Evolutionary conservation across 2,329 filamentous ascomycete species (phyloP), one percentile per base, ranked within the genome.

Genomic region (Trichoderma citrinoviride): DNA sequence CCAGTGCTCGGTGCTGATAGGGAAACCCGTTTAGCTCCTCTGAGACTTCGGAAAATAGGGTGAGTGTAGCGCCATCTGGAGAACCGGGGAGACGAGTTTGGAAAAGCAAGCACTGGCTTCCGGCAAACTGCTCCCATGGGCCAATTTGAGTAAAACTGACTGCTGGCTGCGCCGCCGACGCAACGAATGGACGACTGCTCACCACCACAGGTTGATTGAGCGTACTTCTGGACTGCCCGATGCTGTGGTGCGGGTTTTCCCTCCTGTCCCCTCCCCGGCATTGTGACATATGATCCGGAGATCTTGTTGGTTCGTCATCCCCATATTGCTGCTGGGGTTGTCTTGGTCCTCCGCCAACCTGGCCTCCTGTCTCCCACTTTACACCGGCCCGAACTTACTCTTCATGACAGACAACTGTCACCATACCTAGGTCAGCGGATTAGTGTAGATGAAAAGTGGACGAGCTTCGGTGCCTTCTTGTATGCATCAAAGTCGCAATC

Each of bases 251-350:
- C 58, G 44, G 44, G 40, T 12, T 55, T 17, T 46, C 47, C 53
- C 46, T 7, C 47, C 33, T 49, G 21, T 23, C 23, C 12, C 7
- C 49, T 23, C 62, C 54, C 54, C 17, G 37, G 62, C 41, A 60
- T 60, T 58, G 55, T 65, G 62, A 65, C 47, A 61, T 65, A 61
- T 61, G 55, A 65, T 41, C 56, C 40, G 41, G 21, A 47, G 49
- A 65, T 65, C 63, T 61, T 61, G 63, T 65, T 61, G 63, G 56
- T 41, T 52, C 54, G 47, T 40, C 29, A 41, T 41, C 57, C 57
- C 27, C 57, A 61, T 43, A 43, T 49, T 40, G 56, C 56, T 17
- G 25, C 56, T 17, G 25, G 49, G 58, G 19, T 46, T 53, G 37
- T 53, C 41, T 33, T 49, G 25, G 55, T 49, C 41, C 21, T 49